Evolutionary conservation across 1,284 basidiomycete genomes (phyloP).

Genomic region (Coniophora puteana): DNA sequence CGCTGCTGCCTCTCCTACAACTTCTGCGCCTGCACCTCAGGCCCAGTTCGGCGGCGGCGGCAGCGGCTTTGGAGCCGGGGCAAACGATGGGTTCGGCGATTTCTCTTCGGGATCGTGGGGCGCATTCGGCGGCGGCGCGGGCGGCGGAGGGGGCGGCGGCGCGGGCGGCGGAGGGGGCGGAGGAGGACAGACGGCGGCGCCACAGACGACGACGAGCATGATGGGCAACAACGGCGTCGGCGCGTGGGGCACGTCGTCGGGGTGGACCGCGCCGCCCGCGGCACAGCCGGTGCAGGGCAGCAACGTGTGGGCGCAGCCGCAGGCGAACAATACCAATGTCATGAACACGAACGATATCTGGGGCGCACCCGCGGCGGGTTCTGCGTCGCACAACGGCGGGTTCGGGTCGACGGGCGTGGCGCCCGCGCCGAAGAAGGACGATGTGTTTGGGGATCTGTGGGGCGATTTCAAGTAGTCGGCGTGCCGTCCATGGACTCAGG

Average conservation of each 20-base stretch:
- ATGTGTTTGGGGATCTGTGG: constrained; percentile 79
- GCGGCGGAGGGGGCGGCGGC: constrained; percentile 11
- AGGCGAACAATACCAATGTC: constrained; percentile 24
- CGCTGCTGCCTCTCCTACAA: constrained; percentile 27
- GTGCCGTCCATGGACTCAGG: neutral
- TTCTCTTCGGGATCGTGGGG: constrained; percentile 20
- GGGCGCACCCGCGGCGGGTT: constrained; percentile 30
- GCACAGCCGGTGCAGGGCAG: constrained; percentile 38
- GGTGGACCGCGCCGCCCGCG: constrained; percentile 42
- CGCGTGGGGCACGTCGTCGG: constrained; percentile 63
- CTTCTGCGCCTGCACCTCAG: constrained; percentile 10
- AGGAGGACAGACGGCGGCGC: constrained; percentile 18
- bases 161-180: constrained; percentile 13
- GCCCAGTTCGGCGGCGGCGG: constrained; percentile 28
- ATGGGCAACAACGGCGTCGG: constrained; percentile 52
- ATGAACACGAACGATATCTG: constrained; percentile 54
- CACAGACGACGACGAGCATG: constrained; percentile 45
- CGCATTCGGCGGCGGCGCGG: constrained; percentile 1
- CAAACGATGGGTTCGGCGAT: constrained; percentile 23
- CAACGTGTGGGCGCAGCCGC: constrained; percentile 21
- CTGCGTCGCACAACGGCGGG: constrained; percentile 25
- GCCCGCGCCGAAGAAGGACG: constrained; percentile 62
- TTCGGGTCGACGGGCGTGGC: constrained; percentile 29
- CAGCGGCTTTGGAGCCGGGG: too few species aligned
- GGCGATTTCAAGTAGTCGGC: constrained; percentile 66